Percentiles rank a stretch among this genome's conserved stretches.
Conservation (phyloP, 225 moss, liverwort and hornwort species). For the Polytrichum formosum region DNA sequence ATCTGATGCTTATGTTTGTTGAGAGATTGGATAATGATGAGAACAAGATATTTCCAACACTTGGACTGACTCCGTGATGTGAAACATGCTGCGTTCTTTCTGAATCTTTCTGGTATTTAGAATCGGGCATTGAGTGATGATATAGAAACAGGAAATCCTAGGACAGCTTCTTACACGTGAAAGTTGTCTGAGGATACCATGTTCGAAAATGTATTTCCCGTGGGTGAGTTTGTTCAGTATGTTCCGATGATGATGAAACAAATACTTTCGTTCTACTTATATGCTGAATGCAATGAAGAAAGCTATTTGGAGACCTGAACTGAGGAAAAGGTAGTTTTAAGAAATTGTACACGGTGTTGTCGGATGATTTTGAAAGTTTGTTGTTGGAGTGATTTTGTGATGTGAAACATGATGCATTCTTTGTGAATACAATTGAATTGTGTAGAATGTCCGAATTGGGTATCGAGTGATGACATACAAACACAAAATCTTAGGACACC, state of each 20-base stretch:
- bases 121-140: not conserved
- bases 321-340: conserved; percentile 4
- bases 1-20: conserved; percentile 24
- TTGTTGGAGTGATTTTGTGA: conserved; percentile 20
- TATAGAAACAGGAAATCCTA: conserved; percentile 32
- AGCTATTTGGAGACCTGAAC: conserved; percentile 45
- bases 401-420: conserved; percentile 46
- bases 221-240: not conserved
- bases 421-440: not conserved
- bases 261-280: conserved; percentile 50
- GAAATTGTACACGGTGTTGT: not conserved
- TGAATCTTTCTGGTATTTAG: conserved; percentile 12
- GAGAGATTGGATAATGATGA: conserved; percentile 28
- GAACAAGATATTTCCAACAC: conserved; percentile 34
- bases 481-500: conserved; percentile 44
- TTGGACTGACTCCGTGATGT: conserved; percentile 30
- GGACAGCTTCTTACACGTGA: conserved; percentile 32
- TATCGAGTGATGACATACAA: conserved; percentile 7
- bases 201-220: no score
- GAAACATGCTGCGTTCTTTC: conserved; percentile 53
- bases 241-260: conserved; percentile 48
- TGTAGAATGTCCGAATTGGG: not conserved
- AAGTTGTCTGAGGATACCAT: no score
- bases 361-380: conserved; percentile 30
- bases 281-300: conserved; percentile 31